These are phyloP conservation scores for Fusarium pseudoanthophilum DNA, from an alignment of 2,329 filamentous ascomycete genomes.

Conservation along the genomic window DNA sequence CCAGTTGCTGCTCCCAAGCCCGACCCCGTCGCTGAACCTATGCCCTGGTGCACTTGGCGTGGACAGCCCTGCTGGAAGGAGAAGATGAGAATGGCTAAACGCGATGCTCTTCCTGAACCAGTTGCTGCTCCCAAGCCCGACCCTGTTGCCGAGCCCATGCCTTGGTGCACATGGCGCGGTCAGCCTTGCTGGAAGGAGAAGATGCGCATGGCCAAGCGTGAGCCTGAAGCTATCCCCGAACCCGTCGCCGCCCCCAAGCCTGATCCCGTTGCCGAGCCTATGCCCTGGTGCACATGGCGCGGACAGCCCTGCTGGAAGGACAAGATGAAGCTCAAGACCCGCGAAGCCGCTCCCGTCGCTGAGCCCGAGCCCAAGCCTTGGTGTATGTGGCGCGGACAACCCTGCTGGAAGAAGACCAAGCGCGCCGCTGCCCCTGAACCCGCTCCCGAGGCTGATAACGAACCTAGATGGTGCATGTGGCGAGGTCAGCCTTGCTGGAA, in stretches of 20 bases:
- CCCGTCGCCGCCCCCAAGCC: conserved; percentile 1
- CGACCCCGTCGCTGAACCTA: not conserved
- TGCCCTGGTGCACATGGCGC: conserved; percentile 13
- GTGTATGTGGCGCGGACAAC: too few relatives aligned
- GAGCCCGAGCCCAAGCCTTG: too few relatives aligned
- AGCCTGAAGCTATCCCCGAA: not conserved
- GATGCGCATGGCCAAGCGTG: conserved; percentile 17
- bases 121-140: not conserved
- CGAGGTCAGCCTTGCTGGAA: conserved; percentile 45
- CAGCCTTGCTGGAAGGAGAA: conserved; percentile 55
- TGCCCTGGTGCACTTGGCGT: conserved; percentile 49
- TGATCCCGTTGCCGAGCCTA: not conserved
- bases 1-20: not conserved
- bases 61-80: conserved; percentile 56
- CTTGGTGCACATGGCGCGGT: conserved; percentile 52
- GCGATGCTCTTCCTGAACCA: not conserved
- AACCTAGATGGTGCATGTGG: conserved; percentile 49
- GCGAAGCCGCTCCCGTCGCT: not conserved
- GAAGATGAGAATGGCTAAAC: conserved; percentile 41
- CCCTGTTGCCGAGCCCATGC: not conserved
- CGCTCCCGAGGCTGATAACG: not conserved
- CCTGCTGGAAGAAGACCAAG: too few relatives aligned
- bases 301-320: conserved; percentile 28
- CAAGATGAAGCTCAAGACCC: not conserved
- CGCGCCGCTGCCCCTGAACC: too few relatives aligned